A percentile compares a stretch with the other conserved stretches of the same genome.
Evolutionary conservation across 805 yeast species (phyloP).

Genomic region (Nakazawaea ishiwadae): DNA sequence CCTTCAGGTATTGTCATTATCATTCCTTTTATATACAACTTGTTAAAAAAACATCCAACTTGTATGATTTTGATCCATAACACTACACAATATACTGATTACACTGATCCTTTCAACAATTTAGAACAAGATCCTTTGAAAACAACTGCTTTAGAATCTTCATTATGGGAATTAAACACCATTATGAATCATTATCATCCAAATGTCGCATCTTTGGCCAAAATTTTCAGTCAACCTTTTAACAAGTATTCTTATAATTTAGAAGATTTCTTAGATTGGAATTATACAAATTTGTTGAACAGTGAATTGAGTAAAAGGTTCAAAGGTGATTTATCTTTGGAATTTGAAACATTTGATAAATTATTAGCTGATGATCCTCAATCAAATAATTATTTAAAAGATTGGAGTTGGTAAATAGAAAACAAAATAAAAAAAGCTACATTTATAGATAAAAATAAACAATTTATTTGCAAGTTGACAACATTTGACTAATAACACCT

Average conservation of each 20-base stretch:
- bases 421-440: not conserved
- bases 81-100: conserved; percentile 28
- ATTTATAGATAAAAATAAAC: not conserved
- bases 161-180: conserved; percentile 88
- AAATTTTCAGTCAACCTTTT: conserved; percentile 85
- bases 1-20: conserved; percentile 86
- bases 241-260: conserved; percentile 79
- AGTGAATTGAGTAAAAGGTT: conserved; percentile 61
- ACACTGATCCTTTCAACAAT: conserved; percentile 62
- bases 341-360: conserved; percentile 52
- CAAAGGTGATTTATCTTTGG: conserved; percentile 73
- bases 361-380: conserved; percentile 28
- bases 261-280: conserved; percentile 95
- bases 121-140: conserved; percentile 68
- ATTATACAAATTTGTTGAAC: conserved; percentile 59
- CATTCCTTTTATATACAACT: conserved; percentile 87
- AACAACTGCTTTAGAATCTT: conserved; percentile 77
- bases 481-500: conserved; percentile 89
- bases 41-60: conserved; percentile 86
- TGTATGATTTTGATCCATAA: conserved; percentile 87
- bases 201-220: conserved; percentile 87
- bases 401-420: conserved; percentile 9
- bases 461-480: conserved; percentile 65
- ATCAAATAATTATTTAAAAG: not conserved
- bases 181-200: conserved; percentile 84